These are phyloP conservation scores for Citrus reticulata DNA, from an alignment of 345 rosid genomes.

Conservation along the genomic window DNA sequence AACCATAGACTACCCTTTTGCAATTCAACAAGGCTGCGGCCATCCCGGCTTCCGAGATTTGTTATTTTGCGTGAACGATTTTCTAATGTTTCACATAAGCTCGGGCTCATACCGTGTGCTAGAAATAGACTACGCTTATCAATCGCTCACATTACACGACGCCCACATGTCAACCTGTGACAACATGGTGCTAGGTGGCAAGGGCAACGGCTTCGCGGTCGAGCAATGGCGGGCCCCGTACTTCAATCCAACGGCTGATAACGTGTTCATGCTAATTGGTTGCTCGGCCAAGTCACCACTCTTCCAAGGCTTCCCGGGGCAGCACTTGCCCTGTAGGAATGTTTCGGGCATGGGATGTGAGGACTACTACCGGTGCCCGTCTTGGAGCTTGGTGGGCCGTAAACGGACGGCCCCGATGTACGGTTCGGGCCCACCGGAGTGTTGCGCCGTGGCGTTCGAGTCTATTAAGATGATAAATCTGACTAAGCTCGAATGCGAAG, in stretches of 20 bases:
- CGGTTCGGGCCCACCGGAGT: slow-evolving; percentile 70
- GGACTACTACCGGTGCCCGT: slow-evolving; percentile 72
- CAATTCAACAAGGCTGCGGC: slow-evolving; percentile 73
- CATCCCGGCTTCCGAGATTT: slow-evolving; percentile 86
- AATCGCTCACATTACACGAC: slow-evolving; percentile 70
- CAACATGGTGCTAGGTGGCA: slow-evolving; percentile 60
- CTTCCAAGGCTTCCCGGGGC: slow-evolving; percentile 80
- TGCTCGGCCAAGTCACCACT: slow-evolving; percentile 78
- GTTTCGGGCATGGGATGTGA: slow-evolving; percentile 94
- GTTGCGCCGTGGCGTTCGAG: slow-evolving; percentile 74
- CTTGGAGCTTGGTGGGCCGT: slow-evolving; percentile 56
- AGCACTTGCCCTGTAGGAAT: slow-evolving; percentile 78
- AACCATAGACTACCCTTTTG: slow-evolving; percentile 76
- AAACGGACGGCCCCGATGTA: slow-evolving; percentile 24
- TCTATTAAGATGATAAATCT: slow-evolving; percentile 71
- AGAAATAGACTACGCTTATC: slow-evolving; percentile 78
- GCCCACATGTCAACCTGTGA: slow-evolving; percentile 81
- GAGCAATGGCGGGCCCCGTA: slow-evolving; percentile 77
- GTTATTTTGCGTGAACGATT: slow-evolving; percentile 76
- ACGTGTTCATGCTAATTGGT: slow-evolving; percentile 82
- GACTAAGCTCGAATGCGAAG: slow-evolving; percentile 69
- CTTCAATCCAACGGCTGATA: slow-evolving; percentile 64
- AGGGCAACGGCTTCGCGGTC: slow-evolving; percentile 78
- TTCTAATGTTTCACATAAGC: slow-evolving; percentile 77
- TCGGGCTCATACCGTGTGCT: slow-evolving; percentile 85